Percentiles rank a stretch among this genome's conserved stretches.
Conservation (phyloP, 306 rosid species). For the Phaseolus lunatus region DNA sequence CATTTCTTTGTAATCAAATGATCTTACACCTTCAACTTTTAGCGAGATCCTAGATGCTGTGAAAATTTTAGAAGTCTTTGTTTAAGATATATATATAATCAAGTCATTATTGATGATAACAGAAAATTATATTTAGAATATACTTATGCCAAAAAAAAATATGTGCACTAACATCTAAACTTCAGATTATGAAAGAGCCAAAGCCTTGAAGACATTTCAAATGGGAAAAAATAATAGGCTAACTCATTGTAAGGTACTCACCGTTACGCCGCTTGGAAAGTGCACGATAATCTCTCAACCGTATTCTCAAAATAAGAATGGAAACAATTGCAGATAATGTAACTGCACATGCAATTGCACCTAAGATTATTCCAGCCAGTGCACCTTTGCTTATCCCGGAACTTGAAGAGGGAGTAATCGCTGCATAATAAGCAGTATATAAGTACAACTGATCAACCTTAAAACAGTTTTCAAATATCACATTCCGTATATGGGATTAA, state of each 20-base stretch:
- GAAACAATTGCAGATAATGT: constrained; percentile 64
- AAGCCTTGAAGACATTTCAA: background rate
- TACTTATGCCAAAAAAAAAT: background rate
- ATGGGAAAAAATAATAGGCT: background rate
- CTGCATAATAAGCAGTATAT: constrained; percentile 53
- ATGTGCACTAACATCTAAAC: background rate
- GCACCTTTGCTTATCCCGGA: constrained; percentile 77
- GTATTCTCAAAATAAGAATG: constrained; percentile 62
- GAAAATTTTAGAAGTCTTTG: constrained; percentile 33
- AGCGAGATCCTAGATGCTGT: constrained; percentile 65
- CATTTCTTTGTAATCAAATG: constrained; percentile 66
- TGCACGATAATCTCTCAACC: constrained; percentile 41
- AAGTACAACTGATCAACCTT: constrained; percentile 8
- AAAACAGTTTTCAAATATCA: constrained; percentile 9
- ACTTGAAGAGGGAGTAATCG: constrained; percentile 26
- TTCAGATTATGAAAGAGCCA: background rate
- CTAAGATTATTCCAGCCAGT: constrained; percentile 71
- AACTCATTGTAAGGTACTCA: constrained; percentile 57
- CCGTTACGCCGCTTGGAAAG: constrained; percentile 63
- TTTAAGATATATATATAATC: constrained; percentile 24
- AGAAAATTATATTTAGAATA: background rate
- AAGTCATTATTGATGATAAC: constrained; percentile 6
- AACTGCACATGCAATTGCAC: constrained; percentile 69
- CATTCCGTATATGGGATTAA: background rate
- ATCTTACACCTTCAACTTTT: constrained; percentile 68